Percentiles rank a stretch among this genome's conserved stretches.
These are phyloP conservation scores for Aspergillus viridinutans DNA, from an alignment of 2,329 filamentous ascomycete genomes.

Conservation along the genomic window DNA sequence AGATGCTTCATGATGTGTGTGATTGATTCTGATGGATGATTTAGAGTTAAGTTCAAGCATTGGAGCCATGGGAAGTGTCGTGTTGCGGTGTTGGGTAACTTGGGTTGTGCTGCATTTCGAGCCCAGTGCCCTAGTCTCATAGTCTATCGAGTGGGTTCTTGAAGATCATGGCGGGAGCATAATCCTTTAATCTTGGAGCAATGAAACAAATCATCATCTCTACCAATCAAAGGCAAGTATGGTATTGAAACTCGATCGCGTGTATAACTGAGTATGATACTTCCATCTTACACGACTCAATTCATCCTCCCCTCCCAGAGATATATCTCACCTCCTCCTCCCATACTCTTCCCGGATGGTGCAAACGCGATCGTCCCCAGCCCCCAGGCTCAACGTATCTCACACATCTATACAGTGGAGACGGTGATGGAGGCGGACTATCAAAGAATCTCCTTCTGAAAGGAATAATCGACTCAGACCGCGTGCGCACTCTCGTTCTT, in stretches of 20 bases:
- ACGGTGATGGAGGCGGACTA: background rate
- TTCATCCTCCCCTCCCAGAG: slow-evolving; percentile 5
- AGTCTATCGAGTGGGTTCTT: background rate
- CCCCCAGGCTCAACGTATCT: slow-evolving; percentile 12
- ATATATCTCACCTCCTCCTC: slow-evolving; percentile 16
- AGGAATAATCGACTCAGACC: background rate
- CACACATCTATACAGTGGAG: background rate
- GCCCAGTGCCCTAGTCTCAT: background rate
- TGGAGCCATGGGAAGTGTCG: background rate
- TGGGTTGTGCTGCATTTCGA: background rate
- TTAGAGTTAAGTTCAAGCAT: background rate
- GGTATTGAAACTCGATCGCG: background rate
- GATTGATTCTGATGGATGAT: background rate
- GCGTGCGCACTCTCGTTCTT: background rate
- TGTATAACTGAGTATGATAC: background rate
- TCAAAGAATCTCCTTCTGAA: background rate
- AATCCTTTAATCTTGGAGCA: background rate
- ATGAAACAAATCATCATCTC: background rate
- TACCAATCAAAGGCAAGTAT: background rate
- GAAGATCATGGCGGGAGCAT: too few relatives aligned
- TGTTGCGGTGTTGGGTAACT: background rate
- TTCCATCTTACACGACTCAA: background rate
- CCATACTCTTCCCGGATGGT: slow-evolving; percentile 2
- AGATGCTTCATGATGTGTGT: background rate
- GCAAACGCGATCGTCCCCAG: background rate